Evolutionary conservation across 345 rosid genomes (phyloP).

Genomic region (Corymbia maculata): DNA sequence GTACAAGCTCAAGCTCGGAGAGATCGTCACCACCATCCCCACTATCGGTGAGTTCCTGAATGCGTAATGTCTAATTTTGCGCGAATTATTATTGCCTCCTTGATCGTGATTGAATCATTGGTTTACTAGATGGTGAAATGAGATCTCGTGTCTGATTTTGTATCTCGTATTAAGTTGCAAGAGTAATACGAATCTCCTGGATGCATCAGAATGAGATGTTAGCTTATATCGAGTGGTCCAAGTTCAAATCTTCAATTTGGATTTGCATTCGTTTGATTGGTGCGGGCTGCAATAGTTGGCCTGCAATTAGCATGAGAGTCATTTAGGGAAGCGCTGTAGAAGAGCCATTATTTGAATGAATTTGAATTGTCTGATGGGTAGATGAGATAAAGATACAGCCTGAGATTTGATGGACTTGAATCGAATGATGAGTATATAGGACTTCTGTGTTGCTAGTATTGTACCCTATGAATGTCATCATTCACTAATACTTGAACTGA

Average conservation of each 20-base stretch:
- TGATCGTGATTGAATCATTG: not conserved
- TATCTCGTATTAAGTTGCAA: not conserved
- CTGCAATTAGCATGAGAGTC: not conserved
- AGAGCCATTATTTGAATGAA: not conserved
- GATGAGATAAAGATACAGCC: not conserved
- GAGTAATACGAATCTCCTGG: not conserved
- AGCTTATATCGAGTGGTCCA: not conserved
- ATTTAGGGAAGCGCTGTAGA: not conserved
- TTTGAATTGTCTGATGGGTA: not conserved
- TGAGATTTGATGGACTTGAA: not conserved
- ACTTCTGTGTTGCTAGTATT: not conserved
- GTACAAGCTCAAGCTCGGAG: slow-evolving; percentile 78
- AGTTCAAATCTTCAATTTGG: not conserved
- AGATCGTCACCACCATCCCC: slow-evolving; percentile 74
- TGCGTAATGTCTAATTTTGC: not conserved
- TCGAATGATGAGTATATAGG: not conserved
- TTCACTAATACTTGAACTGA: not conserved
- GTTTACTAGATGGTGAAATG: not conserved
- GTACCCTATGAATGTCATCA: not conserved
- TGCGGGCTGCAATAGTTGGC: not conserved
- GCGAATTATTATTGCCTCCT: fast-evolving
- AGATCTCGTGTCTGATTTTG: not conserved
- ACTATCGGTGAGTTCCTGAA: slow-evolving; percentile 44
- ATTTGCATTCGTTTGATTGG: not conserved
- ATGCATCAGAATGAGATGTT: not conserved